Conservation (phyloP, 148 eudicot genomes). For the Persicaria maculosa region DNA sequence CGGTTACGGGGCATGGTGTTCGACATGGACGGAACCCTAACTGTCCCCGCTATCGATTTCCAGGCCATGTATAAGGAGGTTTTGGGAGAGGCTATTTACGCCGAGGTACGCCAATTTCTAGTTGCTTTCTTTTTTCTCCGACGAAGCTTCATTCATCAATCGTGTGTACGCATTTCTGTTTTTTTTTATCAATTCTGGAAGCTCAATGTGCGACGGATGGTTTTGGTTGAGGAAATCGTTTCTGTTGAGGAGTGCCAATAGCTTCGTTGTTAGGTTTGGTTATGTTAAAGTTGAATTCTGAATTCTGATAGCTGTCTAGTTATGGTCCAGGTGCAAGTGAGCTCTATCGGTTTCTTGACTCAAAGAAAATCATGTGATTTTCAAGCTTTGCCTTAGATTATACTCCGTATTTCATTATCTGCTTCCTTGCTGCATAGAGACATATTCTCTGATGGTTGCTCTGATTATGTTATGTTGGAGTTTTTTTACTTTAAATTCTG, state of each 20-base stretch:
- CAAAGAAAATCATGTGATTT: conserved; percentile 52
- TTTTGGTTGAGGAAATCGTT: background rate
- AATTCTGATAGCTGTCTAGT: conserved; percentile 25
- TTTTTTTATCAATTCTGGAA: background rate
- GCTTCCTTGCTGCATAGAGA: background rate
- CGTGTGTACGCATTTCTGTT: too few species aligned
- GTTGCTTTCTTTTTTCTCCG: background rate
- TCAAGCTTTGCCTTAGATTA: background rate
- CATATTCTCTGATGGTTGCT: background rate
- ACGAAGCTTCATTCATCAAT: background rate
- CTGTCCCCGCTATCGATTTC: conserved; percentile 84
- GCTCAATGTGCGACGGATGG: background rate
- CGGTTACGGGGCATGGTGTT: conserved; percentile 72
- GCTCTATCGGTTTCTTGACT: conserved; percentile 64
- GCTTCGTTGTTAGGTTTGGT: background rate
- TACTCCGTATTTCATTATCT: background rate
- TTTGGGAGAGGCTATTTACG: conserved; percentile 55
- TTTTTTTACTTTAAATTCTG: background rate
- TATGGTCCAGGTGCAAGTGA: conserved; percentile 68
- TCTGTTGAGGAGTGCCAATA: background rate
- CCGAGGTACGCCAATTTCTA: conserved; percentile 15
- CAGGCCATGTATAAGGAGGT: conserved; percentile 84
- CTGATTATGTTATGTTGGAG: background rate
- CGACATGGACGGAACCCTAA: conserved; percentile 98
- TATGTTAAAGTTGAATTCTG: background rate